Evolutionary conservation across 2,329 filamentous ascomycete genomes (phyloP), one percentile per base, ranked within the genome.

Genomic region (Fusarium lyarnte): DNA sequence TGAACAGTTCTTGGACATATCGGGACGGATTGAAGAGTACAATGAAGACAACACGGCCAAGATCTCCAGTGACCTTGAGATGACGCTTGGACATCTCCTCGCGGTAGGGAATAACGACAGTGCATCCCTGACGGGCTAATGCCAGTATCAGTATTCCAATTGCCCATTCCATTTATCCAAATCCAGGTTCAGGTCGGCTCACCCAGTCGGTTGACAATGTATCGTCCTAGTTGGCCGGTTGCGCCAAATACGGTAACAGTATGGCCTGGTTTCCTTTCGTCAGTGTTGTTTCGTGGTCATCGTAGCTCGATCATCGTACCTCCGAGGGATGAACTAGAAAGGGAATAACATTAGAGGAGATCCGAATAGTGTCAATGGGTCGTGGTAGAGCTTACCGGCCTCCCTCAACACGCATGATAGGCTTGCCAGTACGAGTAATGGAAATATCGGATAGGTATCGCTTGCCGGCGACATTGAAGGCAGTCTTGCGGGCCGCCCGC

Each of bases 71-170:
- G 66, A 97, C 91, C 86, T 98, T 98, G 80, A 99, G 87, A 85
- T 98, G 95, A 77, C 96, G 92, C 89, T 98, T 98, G 77, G 92
- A 87, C 95, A 98, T 98, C 84, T 98, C 96, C 86, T 99, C 96
- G 49, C 96, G 92, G 87, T 90, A 99, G 54, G 96, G 96, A 67
- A 98, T 84, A 67, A 99, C 90, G 43, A 99, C 96, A 42, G 93
- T 97, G 84, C 94, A 97, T 91, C 96, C 96, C 85, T 94, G 91
- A 73, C 93, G 92, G 77, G 96, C 95, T 97, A 55, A 23, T 60
- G 10, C 57, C 58, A 66, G 45, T 64, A 64, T 80, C 58, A 80
- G 76, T 47, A 55, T 53, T 36, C n/a, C 25, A 33, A 60, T 39
- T 39, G 13, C 27, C n/a, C 39, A n/a, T 58, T n/a, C 55, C 55